Percentiles rank a stretch among this genome's conserved stretches.
Evolutionary conservation across 257 asterid species (phyloP).

Genomic region (Solanum neorickii): DNA sequence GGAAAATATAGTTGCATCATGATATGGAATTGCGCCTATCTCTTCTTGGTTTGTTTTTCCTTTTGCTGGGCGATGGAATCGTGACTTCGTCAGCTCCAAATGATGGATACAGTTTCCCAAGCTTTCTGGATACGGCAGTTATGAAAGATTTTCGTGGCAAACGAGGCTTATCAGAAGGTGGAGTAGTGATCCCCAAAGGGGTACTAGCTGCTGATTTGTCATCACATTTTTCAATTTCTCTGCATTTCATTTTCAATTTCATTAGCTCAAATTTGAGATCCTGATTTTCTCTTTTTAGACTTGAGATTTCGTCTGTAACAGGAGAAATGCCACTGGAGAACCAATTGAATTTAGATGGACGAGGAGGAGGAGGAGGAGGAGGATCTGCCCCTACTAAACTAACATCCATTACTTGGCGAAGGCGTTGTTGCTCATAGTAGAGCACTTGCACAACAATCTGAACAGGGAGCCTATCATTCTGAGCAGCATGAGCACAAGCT

Average conservation of each 20-base stretch:
- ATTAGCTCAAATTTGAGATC: constrained; percentile 61
- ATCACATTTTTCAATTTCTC: constrained; percentile 34
- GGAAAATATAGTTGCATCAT: constrained; percentile 17
- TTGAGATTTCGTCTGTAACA: constrained; percentile 29
- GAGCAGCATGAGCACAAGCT: constrained; percentile 91
- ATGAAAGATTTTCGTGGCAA: constrained; percentile 58
- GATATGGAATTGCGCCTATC: constrained; percentile 73
- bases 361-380: constrained; percentile 30
- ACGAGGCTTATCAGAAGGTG: constrained; percentile 42
- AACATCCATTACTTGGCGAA: constrained; percentile 48
- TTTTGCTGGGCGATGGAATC: constrained; percentile 10
- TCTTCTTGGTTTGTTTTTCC: constrained; percentile 35
- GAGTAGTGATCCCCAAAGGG: constrained; percentile 13
- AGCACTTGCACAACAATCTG: constrained; percentile 85
- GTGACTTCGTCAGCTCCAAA: constrained; percentile 28
- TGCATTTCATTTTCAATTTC: constrained; percentile 40
- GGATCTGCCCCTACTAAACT: constrained; percentile 14
- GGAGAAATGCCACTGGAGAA: constrained; percentile 18
- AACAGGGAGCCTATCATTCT: constrained; percentile 79
- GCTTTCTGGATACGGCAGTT: constrained; percentile 50
- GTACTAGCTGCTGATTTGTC: constrained; percentile 22
- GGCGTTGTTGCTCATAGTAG: constrained; percentile 84
- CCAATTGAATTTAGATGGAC: constrained; percentile 12
- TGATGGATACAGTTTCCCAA: constrained; percentile 32
- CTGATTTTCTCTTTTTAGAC: constrained; percentile 47